Base-by-base conservation (phyloP, 306 rosid species). In the Erythrophleum fordii region DNA sequence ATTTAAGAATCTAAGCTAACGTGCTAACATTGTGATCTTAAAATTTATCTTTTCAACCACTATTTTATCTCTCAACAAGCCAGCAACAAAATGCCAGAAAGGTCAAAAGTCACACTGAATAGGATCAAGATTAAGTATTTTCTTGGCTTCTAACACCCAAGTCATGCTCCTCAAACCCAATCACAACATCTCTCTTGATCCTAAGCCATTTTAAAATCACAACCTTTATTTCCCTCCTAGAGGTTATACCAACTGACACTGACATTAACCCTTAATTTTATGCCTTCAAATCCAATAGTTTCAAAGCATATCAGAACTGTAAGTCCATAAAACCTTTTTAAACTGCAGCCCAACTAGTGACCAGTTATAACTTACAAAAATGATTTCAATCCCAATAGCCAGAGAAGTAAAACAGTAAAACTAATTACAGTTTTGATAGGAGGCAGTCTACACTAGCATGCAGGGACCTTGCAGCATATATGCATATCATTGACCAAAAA, bases 251-350 rank as follows among this genome's bases (percentile, higher is more conserved):
- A 49, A 61, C 68, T 28, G 70, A 39, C 68, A 16, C 9, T 28
- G 67, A 11, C 29, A 20, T 81, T 41, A 73, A 59, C 82, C 73
- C 65, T 31, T 64, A 75, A 71, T 64, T 17, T 71, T 45, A 45
- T 70, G 20, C 66, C 23, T 23, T 69, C 83, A 77, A 61, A 85
- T 70, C 73, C 84, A 78, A 64, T 45, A 42, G 39, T 35, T 11
- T 25, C 69, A 81, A 68, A 53, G 2, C 42, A 58, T 52, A 48
- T 52, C 12, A 20, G 56, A 75, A 76, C 85, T 18, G 22, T 42
- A 42, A 52, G 75, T 39, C 49, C 45, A 13, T 75, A 78, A 74
- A 77, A 23, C 69, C 45, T 17, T 34, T 28, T 68, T 37, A 58
- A 77, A 48, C 60, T 39, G 67, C 39, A 59, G 56, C 75, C 78